These are phyloP conservation scores for Acanthamoeba divionensis DNA, from an alignment of 208 protist genomes.

Conservation along the genomic window DNA sequence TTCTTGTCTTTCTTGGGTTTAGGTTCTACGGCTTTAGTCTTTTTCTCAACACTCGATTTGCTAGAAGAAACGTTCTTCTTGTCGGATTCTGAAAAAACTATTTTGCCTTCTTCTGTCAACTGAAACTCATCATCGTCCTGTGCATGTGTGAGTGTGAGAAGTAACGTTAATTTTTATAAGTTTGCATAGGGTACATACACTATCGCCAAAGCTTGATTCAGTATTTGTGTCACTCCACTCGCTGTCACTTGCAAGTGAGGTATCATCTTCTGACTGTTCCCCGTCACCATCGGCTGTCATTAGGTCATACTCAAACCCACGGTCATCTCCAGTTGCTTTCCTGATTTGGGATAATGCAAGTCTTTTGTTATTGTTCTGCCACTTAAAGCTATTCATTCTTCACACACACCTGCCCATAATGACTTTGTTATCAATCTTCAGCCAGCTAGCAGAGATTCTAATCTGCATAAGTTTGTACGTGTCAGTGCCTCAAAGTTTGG, in stretches of 20 bases:
- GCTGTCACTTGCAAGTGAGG: background rate
- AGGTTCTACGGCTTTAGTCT: background rate
- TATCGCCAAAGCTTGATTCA: background rate
- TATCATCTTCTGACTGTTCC: conserved; percentile 9
- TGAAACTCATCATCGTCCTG: conserved; percentile 26
- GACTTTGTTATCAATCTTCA: conserved; percentile 22
- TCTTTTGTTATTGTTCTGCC: background rate
- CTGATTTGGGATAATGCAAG: background rate
- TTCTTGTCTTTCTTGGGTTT: background rate
- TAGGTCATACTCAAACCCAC: background rate
- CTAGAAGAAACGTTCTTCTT: background rate
- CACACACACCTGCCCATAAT: background rate
- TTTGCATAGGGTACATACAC: background rate
- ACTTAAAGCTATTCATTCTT: background rate
- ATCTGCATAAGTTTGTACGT: background rate
- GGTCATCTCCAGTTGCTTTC: background rate
- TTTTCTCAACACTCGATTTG: background rate
- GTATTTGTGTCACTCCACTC: background rate
- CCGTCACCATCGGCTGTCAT: conserved; percentile 10
- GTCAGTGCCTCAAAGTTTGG: background rate
- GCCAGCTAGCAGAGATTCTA: background rate
- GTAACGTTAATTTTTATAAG: background rate
- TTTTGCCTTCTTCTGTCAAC: background rate
- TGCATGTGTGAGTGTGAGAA: background rate
- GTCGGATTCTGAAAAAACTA: background rate